Base-by-base conservation (phyloP, 257 asterid genomes). In the Solanum habrochaites region DNA sequence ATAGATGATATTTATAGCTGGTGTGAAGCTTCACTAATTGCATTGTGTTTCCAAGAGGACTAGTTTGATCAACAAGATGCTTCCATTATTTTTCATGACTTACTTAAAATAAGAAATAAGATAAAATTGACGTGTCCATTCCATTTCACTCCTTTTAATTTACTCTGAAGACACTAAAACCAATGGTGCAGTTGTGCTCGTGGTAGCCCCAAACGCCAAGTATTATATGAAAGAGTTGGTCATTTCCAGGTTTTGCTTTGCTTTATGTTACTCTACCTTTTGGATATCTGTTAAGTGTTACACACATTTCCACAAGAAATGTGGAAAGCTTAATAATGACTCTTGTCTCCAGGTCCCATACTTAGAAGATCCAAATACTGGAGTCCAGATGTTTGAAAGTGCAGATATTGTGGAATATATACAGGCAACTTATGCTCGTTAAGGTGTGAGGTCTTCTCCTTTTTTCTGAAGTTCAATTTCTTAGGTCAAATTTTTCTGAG, bases 321-420 rank as follows among this genome's bases (percentile, higher is more conserved):
- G 85, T 31, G 69, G 45, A 43, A 58, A 43, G 81, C 29, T 42
- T 87, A 85, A 84, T 27, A 15, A 37, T 74, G 60, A 16, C 31
- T 49, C 14, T 31, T 9, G 14, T 84, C 84, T 62, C 52, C 93
- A 96, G 99, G 99, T 89, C 72, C 99, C 99, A 16, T 96, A 94
- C 90, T 89, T 96, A 37, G 99, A 96, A 90, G 98, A 96, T 91
- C 98, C 98, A 83, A 96, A 96, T 91, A 94, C 98, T 29, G 98
- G 98, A 87, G 90, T 95, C 87, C 93, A 95, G 82, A 96, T 94
- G 98, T 96, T 96, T 82, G 98, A 96, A 91, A 96, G 99, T 88
- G 99, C 99, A 69, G 98, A 94, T 31, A 96, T 96, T 62, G 90
- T 95, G 32, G 98, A 96, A 45, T 96, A 96, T 89, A 91, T 95